These are phyloP conservation scores for Plasmodium chabaudi DNA, from an alignment of 169 alveolate genomes.

Conservation along the genomic window DNA sequence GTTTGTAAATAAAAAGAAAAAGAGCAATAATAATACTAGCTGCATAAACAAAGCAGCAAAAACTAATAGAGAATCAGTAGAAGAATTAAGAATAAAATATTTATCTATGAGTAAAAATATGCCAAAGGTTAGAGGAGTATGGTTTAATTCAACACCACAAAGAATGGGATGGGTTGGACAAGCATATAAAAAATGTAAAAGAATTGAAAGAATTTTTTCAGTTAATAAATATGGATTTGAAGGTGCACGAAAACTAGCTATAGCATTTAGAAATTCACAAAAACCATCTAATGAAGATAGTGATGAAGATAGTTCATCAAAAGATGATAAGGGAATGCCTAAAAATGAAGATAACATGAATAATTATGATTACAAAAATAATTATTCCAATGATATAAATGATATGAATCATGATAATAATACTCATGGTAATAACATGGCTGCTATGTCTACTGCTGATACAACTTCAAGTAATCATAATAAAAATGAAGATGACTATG, in stretches of 20 bases:
- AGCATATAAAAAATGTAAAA: slow-evolving; percentile 88
- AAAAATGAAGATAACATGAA: slow-evolving; percentile 43
- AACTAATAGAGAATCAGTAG: slow-evolving; percentile 75
- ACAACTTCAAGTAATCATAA: slow-evolving; percentile 13
- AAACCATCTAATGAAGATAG: slow-evolving; percentile 81
- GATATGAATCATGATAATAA: slow-evolving; percentile 15
- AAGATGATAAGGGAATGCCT: slow-evolving; percentile 42
- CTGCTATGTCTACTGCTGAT: background rate
- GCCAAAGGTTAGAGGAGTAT: slow-evolving; percentile 88
- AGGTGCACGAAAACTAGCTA: slow-evolving; percentile 86
- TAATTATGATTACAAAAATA: slow-evolving; percentile 52
- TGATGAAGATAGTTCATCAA: slow-evolving; percentile 73
- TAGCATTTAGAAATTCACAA: slow-evolving; percentile 87
- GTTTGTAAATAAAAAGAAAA: slow-evolving; percentile 66
- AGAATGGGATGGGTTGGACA: slow-evolving; percentile 91
- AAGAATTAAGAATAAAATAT: slow-evolving; percentile 83
- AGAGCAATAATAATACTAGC: slow-evolving; percentile 16
- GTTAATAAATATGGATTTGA: slow-evolving; percentile 87
- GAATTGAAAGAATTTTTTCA: slow-evolving; percentile 87
- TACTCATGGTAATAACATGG: background rate
- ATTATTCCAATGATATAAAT: slow-evolving; percentile 6
- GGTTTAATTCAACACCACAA: slow-evolving; percentile 88
- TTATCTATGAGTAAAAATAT: slow-evolving; percentile 81
- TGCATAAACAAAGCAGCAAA: slow-evolving; percentile 34
- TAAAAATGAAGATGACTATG: slow-evolving; percentile 11